phyloP scores from a whole-genome alignment of 192 early-diverging fungal genomes.

The Linnemannia exigua region DNA sequence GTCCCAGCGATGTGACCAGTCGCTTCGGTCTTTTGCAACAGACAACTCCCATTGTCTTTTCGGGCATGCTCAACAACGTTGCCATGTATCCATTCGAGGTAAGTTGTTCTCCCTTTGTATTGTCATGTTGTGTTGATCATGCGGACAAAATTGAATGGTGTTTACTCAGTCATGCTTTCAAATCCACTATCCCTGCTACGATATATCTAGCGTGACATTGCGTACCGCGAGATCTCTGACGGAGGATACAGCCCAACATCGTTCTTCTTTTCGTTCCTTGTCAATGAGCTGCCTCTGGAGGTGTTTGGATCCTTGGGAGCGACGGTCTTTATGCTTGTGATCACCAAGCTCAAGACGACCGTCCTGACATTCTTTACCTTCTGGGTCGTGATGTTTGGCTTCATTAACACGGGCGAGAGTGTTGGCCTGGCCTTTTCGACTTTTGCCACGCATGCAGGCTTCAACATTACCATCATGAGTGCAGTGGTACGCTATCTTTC shows the following conservation, averaged over 20 bases:
- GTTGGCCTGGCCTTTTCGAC: constrained; percentile 52
- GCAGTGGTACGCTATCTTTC: constrained; percentile 28
- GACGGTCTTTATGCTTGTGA: constrained; percentile 45
- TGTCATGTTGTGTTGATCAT: neutral
- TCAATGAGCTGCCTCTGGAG: constrained; percentile 51
- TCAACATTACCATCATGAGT: constrained; percentile 56
- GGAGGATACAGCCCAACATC: constrained; percentile 53
- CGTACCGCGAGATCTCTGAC: constrained; percentile 53
- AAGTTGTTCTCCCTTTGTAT: neutral
- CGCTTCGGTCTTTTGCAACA: constrained; percentile 52
- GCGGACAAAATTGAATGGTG: neutral
- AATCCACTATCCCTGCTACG: neutral
- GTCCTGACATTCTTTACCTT: constrained; percentile 52
- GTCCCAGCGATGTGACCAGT: constrained; percentile 37
- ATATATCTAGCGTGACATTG: constrained; percentile 44
- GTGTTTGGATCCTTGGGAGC: constrained; percentile 47
- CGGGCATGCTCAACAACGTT: constrained; percentile 55
- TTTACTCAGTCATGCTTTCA: neutral
- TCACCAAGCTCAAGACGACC: constrained; percentile 38
- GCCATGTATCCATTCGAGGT: constrained; percentile 56
- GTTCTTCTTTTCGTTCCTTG: constrained; percentile 49
- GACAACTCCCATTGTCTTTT: constrained; percentile 48
- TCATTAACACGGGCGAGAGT: constrained; percentile 55
- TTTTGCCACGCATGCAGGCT: constrained; percentile 47
- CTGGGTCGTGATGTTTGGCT: constrained; percentile 58